A percentile compares a stretch with the other conserved stretches of the same genome.
These are phyloP conservation scores for Starmerella stigmatis DNA, from an alignment of 805 yeast genomes.

Conservation along the genomic window DNA sequence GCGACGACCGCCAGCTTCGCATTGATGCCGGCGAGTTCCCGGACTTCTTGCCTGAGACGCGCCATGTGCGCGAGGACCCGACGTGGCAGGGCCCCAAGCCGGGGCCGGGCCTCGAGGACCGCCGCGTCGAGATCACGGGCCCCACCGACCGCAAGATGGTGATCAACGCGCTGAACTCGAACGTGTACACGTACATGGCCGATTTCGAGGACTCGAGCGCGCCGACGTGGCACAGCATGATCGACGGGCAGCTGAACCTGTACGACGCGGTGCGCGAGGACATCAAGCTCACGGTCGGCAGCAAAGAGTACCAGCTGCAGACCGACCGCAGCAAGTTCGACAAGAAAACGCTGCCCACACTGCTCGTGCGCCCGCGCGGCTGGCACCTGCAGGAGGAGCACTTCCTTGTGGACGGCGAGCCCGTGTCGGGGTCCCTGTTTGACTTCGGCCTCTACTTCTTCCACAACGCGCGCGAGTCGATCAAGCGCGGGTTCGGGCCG, in stretches of 20 bases:
- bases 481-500: constrained; percentile 53
- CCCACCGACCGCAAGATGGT: constrained; percentile 71
- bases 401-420: constrained; percentile 55
- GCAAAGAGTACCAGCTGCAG: constrained; percentile 43
- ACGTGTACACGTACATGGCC: constrained; percentile 65
- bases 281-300: constrained; percentile 34
- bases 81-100: constrained; percentile 63
- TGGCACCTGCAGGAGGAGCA: constrained; percentile 66
- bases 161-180: constrained; percentile 58
- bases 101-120: constrained; percentile 57
- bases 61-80: constrained; percentile 50
- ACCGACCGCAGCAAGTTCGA: constrained; percentile 33
- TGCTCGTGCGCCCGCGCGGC: constrained; percentile 51
- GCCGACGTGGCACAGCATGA: constrained; percentile 58
- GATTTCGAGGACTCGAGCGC: constrained; percentile 66
- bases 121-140: constrained; percentile 67
- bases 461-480: constrained; percentile 53
- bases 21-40: constrained; percentile 57
- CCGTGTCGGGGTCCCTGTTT: constrained; percentile 53
- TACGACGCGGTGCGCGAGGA: constrained; percentile 57
- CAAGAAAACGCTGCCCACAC: constrained; percentile 41
- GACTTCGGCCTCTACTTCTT: constrained; percentile 62
- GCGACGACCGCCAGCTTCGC: constrained; percentile 44
- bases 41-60: constrained; percentile 59
- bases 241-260: constrained; percentile 59